Percentiles rank a stretch among this genome's conserved stretches.
phyloP scores from a whole-genome alignment of 352 stramenopile species.

The Achlya hypogyna region DNA sequence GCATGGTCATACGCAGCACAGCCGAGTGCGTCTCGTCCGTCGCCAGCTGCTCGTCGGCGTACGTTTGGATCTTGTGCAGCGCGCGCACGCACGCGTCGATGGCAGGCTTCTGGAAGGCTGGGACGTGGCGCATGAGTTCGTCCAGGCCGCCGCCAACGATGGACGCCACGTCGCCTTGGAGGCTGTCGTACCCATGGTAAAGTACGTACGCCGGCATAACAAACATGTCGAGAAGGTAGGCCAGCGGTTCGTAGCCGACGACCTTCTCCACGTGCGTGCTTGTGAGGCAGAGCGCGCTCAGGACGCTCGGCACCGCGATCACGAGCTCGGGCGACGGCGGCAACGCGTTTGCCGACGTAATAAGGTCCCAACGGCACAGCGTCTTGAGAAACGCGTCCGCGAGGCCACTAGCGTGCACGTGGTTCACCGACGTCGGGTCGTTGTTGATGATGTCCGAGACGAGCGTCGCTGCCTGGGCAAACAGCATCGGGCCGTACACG shows the following conservation, averaged over 20 bases:
- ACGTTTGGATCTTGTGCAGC: conserved; percentile 73
- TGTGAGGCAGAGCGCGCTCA: conserved; percentile 90
- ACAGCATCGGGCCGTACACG: conserved; percentile 89
- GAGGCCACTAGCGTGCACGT: conserved; percentile 89
- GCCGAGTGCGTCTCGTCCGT: conserved; percentile 26
- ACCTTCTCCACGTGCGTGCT: conserved; percentile 87
- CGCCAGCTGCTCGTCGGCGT: not conserved
- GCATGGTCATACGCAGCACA: conserved; percentile 50
- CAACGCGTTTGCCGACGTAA: conserved; percentile 27
- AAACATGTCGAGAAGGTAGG: conserved; percentile 88
- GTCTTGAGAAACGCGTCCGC: conserved; percentile 89
- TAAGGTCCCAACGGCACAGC: conserved; percentile 74
- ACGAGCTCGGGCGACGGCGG: conserved; percentile 84
- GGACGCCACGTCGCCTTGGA: conserved; percentile 89
- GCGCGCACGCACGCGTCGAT: conserved; percentile 85
- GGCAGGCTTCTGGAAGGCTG: conserved; percentile 71
- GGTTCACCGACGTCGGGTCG: conserved; percentile 91
- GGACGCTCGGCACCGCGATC: conserved; percentile 90
- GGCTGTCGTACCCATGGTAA: conserved; percentile 74
- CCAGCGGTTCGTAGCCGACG: conserved; percentile 82
- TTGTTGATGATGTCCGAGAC: conserved; percentile 97
- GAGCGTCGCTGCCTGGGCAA: conserved; percentile 86
- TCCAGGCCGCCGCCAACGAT: conserved; percentile 92
- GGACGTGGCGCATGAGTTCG: conserved; percentile 94
- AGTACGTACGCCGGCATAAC: conserved; percentile 81